Conservation (phyloP, 148 eudicot genomes). For the Drosera capensis region DNA sequence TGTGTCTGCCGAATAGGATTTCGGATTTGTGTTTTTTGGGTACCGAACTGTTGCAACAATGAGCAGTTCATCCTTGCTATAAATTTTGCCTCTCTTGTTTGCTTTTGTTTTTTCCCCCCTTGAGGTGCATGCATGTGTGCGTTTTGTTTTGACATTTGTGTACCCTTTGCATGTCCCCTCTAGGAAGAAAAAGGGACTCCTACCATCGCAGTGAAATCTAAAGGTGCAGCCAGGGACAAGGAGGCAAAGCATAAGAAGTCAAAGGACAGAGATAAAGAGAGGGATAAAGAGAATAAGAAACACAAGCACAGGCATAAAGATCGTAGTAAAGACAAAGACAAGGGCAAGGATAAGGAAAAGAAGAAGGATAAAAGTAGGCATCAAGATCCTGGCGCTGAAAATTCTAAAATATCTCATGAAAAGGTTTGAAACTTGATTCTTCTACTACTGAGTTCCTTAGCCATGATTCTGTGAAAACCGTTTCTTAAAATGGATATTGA, state of each 20-base stretch:
- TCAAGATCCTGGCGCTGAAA: conserved; percentile 64
- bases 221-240: conserved; percentile 73
- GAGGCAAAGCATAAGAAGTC: conserved; percentile 82
- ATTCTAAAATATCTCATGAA: conserved; percentile 68
- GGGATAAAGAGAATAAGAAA: conserved; percentile 92
- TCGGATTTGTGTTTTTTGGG: no score
- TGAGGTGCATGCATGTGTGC: no score
- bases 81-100: no score
- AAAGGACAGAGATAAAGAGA: conserved; percentile 74
- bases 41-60: no score
- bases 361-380: conserved; percentile 68
- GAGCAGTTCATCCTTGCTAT: no score
- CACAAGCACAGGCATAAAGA: conserved; percentile 93
- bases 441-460: conserved; percentile 2
- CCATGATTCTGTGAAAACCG: no score
- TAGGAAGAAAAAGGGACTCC: conserved; percentile 87
- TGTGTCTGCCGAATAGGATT: no score
- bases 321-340: conserved; percentile 61
- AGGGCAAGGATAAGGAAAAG: conserved; percentile 47
- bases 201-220: conserved; percentile 62
- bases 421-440: conserved; percentile 37
- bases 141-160: neutral
- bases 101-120: no score
- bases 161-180: neutral
- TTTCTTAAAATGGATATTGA: neutral